These are phyloP conservation scores for Backusella westeae DNA, from an alignment of 192 early-diverging fungal species.

Conservation along the genomic window DNA sequence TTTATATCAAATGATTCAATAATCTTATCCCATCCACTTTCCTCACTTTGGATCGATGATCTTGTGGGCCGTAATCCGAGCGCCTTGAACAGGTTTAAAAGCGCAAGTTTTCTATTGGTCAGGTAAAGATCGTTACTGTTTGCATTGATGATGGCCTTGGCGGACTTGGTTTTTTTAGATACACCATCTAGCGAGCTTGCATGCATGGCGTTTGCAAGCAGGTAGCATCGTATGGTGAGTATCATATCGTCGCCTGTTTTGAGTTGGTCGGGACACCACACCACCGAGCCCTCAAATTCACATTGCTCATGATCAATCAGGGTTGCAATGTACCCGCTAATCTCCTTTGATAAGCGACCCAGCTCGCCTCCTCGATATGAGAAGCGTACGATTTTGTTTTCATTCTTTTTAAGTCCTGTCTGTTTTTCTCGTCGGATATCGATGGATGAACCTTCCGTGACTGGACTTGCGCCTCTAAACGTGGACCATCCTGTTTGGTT, in stretches of 20 bases:
- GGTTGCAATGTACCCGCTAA: conserved; percentile 41
- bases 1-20: conserved; percentile 1
- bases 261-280: conserved; percentile 27
- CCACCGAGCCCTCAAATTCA: conserved; percentile 44
- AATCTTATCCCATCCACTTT: conserved; percentile 3
- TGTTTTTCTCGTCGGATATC: conserved; percentile 36
- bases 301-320: conserved; percentile 47
- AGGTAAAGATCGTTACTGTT: neutral
- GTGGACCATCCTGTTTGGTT: conserved; percentile 41
- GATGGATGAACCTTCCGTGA: conserved; percentile 37
- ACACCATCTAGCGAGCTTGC: neutral
- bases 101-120: conserved; percentile 19
- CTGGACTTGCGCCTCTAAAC: conserved; percentile 37
- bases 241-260: conserved; percentile 47
- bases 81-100: conserved; percentile 16
- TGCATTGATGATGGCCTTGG: conserved; percentile 3
- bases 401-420: conserved; percentile 12
- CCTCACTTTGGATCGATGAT: conserved; percentile 17
- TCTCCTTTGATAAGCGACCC: conserved; percentile 42
- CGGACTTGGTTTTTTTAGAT: neutral
- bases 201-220: conserved; percentile 28
- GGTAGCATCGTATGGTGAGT: conserved; percentile 38
- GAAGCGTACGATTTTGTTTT: conserved; percentile 53
- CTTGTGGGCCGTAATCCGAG: conserved; percentile 16
- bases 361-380: conserved; percentile 39